Base-by-base conservation (phyloP, 495 filamentous ascomycete genomes). In the Penicillium maclennaniae region DNA sequence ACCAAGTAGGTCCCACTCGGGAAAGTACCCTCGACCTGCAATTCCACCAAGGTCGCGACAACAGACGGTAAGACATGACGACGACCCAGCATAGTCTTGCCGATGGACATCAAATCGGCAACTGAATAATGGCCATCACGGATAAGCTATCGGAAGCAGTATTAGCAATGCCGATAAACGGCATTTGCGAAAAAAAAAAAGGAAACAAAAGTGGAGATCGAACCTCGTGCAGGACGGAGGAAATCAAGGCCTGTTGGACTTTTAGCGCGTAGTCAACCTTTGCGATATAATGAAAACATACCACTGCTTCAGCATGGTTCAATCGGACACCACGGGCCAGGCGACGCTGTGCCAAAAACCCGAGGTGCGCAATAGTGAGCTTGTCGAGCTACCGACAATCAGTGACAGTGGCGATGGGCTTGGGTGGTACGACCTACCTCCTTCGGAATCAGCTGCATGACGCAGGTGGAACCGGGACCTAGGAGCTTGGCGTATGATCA, bases 11-110 rank as follows among this genome's bases (percentile, higher is more conserved):
- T 97, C 31, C 93, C 95, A 8, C 78, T 84, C 4, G 80, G 84
- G 58, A 98, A 98, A 0, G 93, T 98, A 36, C 95, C 93, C 70
- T 98, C 93, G 51, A 97, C 86, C 76, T 92, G 88, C 54, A 98
- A 81, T 73, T 95, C 87, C 47, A 79, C 75, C 23, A 98, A 81
- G 10, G 88, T 87, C 3, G 80, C 73, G 23, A 82, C 75, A 26
- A 98, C 93, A 16, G 85, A 83, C 21, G 95, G 91, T 15, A 91
- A 76, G 55, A 98, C 93, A 68, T 98, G 95, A 21, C 92, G 88
- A 4, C 93, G 88, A 53, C 95, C 93, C 15, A 98, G 89, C 83
- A 98, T 89, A 16, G 85, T 89, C 62, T 88, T 85, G 60, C 93
- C 93, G 56, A 92, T 82, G 45, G 82, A 77, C 92, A 97, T 97